Conservation (phyloP, 1,139 yeast species). For the Geotrichum restrictum region DNA sequence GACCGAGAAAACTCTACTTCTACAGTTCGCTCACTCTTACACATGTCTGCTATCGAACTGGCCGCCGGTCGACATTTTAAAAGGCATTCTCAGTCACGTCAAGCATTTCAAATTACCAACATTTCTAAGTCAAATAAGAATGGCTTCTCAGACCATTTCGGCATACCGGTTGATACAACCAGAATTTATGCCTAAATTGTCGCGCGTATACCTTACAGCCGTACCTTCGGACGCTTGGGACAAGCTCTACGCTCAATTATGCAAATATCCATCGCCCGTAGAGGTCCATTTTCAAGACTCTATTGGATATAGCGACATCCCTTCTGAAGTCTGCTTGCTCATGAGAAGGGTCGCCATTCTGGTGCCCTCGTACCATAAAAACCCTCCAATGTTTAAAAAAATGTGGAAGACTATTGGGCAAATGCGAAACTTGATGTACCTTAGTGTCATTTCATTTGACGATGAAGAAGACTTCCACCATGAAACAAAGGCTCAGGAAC, state of each 20-base stretch:
- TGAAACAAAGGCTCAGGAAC: neutral
- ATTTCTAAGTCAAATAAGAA: too few relatives aligned
- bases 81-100: neutral
- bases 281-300: neutral
- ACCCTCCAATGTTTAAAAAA: neutral
- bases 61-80: neutral
- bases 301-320: neutral
- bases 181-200: neutral
- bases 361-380: neutral
- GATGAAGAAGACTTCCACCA: neutral
- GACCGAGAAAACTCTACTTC: neutral
- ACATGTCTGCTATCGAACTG: neutral
- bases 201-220: neutral
- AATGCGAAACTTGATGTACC: neutral
- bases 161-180: neutral
- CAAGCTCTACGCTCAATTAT: neutral
- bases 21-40: neutral
- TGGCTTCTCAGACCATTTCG: too few relatives aligned
- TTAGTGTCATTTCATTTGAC: neutral
- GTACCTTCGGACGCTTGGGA: neutral
- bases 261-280: neutral
- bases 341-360: neutral
- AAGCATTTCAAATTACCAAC: neutral
- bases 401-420: neutral
- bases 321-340: neutral